These are phyloP conservation scores for Candida ficus DNA, from an alignment of 805 yeast species.

Conservation along the genomic window DNA sequence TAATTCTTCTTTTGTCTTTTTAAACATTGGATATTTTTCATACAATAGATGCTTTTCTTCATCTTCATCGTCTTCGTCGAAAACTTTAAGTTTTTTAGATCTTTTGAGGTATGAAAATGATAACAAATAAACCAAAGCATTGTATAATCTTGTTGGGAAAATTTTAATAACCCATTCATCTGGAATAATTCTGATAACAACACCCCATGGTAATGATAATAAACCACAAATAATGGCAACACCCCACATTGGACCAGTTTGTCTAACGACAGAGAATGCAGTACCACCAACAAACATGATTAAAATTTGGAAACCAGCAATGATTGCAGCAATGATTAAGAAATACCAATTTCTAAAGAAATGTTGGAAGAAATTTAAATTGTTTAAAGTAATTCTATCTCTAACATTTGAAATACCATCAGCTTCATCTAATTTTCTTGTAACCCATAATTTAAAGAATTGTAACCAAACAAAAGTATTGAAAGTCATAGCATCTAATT, in stretches of 20 bases:
- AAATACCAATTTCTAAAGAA: constrained; percentile 81
- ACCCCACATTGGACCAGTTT: constrained; percentile 86
- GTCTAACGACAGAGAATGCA: constrained; percentile 78
- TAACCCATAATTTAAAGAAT: constrained; percentile 86
- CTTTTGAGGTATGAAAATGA: constrained; percentile 18
- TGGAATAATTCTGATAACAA: constrained; percentile 72
- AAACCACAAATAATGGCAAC: constrained; percentile 80
- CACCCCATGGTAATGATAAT: constrained; percentile 76
- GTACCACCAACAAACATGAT: constrained; percentile 98
- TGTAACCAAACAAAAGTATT: constrained; percentile 98
- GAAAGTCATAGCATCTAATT: constrained; percentile 81
- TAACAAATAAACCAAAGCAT: constrained; percentile 12
- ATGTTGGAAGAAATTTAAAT: constrained; percentile 80
- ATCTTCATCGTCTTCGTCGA: constrained; percentile 10
- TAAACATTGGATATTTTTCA: constrained; percentile 29
- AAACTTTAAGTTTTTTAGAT: background rate
- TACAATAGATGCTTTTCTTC: constrained; percentile 18
- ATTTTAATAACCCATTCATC: constrained; percentile 63
- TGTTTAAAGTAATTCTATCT: constrained; percentile 55
- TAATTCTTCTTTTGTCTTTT: constrained; percentile 28
- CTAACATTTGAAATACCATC: constrained; percentile 56
- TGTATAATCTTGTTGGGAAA: constrained; percentile 53
- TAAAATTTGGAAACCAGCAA: constrained; percentile 78
- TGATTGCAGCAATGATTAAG: constrained; percentile 61
- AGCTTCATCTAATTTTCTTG: constrained; percentile 87